Evolutionary conservation across 805 yeast species (phyloP), one percentile per base, ranked within the genome.

Genomic region (Lipomyces lipofer): DNA sequence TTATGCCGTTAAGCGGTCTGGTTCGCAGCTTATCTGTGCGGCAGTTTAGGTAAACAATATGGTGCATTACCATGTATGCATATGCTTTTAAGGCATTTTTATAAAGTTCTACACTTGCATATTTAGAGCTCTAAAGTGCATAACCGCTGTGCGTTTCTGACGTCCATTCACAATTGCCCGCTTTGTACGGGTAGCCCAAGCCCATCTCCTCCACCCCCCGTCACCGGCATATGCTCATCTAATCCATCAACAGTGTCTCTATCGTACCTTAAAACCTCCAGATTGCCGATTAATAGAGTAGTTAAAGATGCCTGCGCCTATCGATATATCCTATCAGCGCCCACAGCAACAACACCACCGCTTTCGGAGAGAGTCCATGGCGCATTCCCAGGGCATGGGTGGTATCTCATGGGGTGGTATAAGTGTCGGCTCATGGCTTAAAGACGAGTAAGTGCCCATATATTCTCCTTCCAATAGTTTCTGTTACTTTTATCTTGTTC

Each of bases 381-480:
- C 97, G 28, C 98, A 92, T 69, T 86, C 96, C 1, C 96, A 89
- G 69, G 98, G 98, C 9, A 88, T 94, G 85, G 98, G 98, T 42
- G 99, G 98, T 44, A 87, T 92, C 30, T 85, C 95, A 7, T 92
- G 97, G 97, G 98, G 98, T 21, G 90, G 96, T 2, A 82, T 91
- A 53, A 86, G 95, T 25, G 90, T 92, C 28, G 97, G 97, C 12
- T 84, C 94, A 13, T 92, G 99, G 99, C 75, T 92, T 22, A 86
- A 90, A 67, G 98, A 92, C 69, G 99, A 92, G 70, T 66, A 59
- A 56, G 69, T 67, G 15, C 4, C 19, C 21, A 10, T 36, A n/a
- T n/a, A 9, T 36, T 17, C 25, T 15, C 22, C 17, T n/a, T 36
- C 25, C 13, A 19, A 19, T 8, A 36, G 24, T 19, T 13, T n/a